A percentile compares a stretch with the other conserved stretches of the same genome.
Conservation (phyloP, 2,329 filamentous ascomycete genomes). For the Thelonectria blattea region DNA sequence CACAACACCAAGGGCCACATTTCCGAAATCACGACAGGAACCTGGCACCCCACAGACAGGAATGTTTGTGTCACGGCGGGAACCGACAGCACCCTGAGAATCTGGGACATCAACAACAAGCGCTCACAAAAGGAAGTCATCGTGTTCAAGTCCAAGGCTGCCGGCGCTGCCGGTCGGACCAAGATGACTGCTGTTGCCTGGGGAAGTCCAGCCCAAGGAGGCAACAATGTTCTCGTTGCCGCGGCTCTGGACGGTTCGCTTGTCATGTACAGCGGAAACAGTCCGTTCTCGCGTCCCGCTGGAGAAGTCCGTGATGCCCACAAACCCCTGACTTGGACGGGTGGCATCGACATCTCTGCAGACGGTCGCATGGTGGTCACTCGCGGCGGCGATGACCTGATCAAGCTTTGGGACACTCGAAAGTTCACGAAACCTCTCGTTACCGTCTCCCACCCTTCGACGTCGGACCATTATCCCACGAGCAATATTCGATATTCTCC, state of each 20-base stretch:
- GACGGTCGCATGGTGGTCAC: conserved; percentile 93
- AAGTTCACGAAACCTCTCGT: conserved; percentile 93
- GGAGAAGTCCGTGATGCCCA: conserved; percentile 88
- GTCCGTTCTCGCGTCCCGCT: conserved; percentile 80
- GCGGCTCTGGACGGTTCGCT: conserved; percentile 88
- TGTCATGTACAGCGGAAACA: conserved; percentile 90
- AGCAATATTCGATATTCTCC: conserved; percentile 91
- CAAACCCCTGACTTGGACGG: conserved; percentile 83
- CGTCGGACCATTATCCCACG: conserved; percentile 81
- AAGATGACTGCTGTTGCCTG: conserved; percentile 94
- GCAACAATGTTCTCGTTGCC: conserved; percentile 77
- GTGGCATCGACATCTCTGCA: conserved; percentile 86
- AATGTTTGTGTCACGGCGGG: conserved; percentile 89
- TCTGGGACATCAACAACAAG: conserved; percentile 96
- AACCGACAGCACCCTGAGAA: conserved; percentile 92
- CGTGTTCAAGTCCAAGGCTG: conserved; percentile 91
- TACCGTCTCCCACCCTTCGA: conserved; percentile 78
- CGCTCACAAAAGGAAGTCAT: conserved; percentile 91
- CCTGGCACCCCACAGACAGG: conserved; percentile 87
- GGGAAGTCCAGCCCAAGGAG: conserved; percentile 78
- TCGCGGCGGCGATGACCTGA: conserved; percentile 85
- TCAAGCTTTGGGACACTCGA: conserved; percentile 96
- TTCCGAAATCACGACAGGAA: conserved; percentile 85
- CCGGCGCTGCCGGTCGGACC: conserved; percentile 86
- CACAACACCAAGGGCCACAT: conserved; percentile 97